Conservation (phyloP, 768 basidiomycete species). For the Rhizopogon rudus region DNA sequence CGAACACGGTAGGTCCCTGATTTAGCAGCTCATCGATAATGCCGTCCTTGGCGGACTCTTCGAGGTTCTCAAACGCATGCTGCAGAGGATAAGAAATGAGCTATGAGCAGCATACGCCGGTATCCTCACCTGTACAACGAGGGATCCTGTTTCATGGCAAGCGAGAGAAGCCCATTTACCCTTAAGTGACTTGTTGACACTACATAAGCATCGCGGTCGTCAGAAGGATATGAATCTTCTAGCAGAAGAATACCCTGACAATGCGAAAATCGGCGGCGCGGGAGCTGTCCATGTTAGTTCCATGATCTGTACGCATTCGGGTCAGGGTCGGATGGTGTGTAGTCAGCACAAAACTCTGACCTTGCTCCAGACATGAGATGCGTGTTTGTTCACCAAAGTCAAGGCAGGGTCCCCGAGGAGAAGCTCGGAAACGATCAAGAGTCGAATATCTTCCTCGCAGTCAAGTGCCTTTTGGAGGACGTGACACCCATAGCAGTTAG, state of each 20-base stretch:
- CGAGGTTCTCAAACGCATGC: constrained; percentile 85
- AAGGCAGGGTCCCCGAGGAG: constrained; percentile 80
- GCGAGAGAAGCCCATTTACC: constrained; percentile 88
- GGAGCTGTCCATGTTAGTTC: constrained; percentile 84
- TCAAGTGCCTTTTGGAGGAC: constrained; percentile 88
- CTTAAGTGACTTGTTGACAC: constrained; percentile 82
- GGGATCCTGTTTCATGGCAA: constrained; percentile 86
- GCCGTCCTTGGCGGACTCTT: constrained; percentile 77
- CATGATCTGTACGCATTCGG: constrained; percentile 60
- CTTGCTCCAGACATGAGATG: constrained; percentile 92
- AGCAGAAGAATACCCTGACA: constrained; percentile 42
- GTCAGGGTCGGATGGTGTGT: constrained; percentile 4
- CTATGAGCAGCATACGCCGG: not conserved
- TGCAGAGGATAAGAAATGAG: constrained; percentile 23
- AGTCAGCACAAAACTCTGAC: constrained; percentile 28
- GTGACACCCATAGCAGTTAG: constrained; percentile 87
- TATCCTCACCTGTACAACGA: constrained; percentile 70
- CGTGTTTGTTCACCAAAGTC: constrained; percentile 86
- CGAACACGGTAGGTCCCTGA: constrained; percentile 60
- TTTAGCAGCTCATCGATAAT: constrained; percentile 82
- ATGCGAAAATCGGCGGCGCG: constrained; percentile 84
- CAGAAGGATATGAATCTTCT: not conserved
- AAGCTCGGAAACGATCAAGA: constrained; percentile 81
- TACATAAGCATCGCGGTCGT: constrained; percentile 22
- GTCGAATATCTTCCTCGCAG: constrained; percentile 82